Evolutionary conservation across 108 stramenopile species (phyloP).

Genomic region (Thalassiosira profunda): DNA sequence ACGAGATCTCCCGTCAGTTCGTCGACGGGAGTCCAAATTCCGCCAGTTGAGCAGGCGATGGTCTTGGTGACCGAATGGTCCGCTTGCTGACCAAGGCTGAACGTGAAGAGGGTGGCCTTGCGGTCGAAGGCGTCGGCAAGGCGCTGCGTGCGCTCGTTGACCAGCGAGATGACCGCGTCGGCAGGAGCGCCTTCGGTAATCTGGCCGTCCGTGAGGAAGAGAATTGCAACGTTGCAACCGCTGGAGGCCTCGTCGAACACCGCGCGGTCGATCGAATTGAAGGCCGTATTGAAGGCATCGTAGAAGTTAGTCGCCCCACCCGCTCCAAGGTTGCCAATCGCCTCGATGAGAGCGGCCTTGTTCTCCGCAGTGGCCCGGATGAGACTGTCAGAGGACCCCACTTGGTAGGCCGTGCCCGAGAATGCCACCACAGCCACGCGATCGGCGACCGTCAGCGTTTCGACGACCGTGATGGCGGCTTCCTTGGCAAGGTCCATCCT

Average conservation of each 20-base stretch:
- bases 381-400: neutral
- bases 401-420: slow-evolving; percentile 1
- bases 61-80: slow-evolving; percentile 32
- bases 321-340: slow-evolving; percentile 7
- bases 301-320: slow-evolving; percentile 41
- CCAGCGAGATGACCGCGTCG: slow-evolving; percentile 27
- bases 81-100: slow-evolving; percentile 39
- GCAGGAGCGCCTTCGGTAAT: slow-evolving; percentile 7
- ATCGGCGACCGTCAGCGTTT: slow-evolving; percentile 54
- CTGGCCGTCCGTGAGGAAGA: slow-evolving; percentile 57
- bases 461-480: slow-evolving; percentile 49
- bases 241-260: slow-evolving; percentile 23
- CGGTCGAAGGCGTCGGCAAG: slow-evolving; percentile 11
- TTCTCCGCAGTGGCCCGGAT: slow-evolving; percentile 45
- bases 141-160: slow-evolving; percentile 8
- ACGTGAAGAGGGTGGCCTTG: slow-evolving; percentile 49
- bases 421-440: slow-evolving; percentile 52
- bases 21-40: slow-evolving; percentile 51
- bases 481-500: slow-evolving; percentile 36
- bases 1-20: slow-evolving; percentile 33
- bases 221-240: slow-evolving; percentile 31
- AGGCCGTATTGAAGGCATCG: slow-evolving; percentile 34
- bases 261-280: slow-evolving; percentile 20
- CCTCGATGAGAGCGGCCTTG: slow-evolving; percentile 19
- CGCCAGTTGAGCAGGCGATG: slow-evolving; percentile 52